A percentile compares a stretch with the other conserved stretches of the same genome.
These are phyloP conservation scores for Draba incana DNA, from an alignment of 345 rosid species.

Conservation along the genomic window DNA sequence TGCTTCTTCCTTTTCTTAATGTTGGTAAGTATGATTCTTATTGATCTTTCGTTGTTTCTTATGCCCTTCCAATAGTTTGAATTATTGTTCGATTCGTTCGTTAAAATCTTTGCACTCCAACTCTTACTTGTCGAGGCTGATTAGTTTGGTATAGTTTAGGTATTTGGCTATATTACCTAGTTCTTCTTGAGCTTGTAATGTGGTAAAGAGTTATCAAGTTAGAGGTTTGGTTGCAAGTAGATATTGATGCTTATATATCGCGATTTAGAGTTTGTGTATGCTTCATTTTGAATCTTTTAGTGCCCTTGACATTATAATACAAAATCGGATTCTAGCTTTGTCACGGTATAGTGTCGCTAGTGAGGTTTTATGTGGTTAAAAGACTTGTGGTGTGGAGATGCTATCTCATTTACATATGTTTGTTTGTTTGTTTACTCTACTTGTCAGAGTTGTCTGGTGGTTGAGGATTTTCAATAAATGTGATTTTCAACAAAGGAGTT, in stretches of 20 bases:
- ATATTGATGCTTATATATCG: background rate
- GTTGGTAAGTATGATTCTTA: conserved; percentile 10
- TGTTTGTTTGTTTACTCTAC: background rate
- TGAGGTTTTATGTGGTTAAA: background rate
- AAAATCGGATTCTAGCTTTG: background rate
- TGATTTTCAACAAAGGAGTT: background rate
- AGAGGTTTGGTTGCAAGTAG: background rate
- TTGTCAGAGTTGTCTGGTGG: conserved; percentile 17
- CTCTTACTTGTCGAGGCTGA: background rate
- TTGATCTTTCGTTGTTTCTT: background rate
- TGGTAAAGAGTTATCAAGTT: background rate
- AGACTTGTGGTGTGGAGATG: background rate
- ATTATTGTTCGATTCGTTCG: background rate
- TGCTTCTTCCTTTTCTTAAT: background rate
- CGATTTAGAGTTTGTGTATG: background rate
- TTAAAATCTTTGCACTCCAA: background rate
- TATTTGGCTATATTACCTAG: background rate
- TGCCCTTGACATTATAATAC: background rate
- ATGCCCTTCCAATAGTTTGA: background rate
- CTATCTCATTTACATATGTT: background rate
- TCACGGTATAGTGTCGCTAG: background rate
- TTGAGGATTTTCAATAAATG: conserved; percentile 1
- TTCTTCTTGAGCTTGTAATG: conserved; percentile 1
- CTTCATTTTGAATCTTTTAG: conserved; percentile 1
- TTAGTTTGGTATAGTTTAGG: conserved; percentile 7